phyloP scores from a whole-genome alignment of 352 stramenopile species.

The Phytopythium ostracodes region DNA sequence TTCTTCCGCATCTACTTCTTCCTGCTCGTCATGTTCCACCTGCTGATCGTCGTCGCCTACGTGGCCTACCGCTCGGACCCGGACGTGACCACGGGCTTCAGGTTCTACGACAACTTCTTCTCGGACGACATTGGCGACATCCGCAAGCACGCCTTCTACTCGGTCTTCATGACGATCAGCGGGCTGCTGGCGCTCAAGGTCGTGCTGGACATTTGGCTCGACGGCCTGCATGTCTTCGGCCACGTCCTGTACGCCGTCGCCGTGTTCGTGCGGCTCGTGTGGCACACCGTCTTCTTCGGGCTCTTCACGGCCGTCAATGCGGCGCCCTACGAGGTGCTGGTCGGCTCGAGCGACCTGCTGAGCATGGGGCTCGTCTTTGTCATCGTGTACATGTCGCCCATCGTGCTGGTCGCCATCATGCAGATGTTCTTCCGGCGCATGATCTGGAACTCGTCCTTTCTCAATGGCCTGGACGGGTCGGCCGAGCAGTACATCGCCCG shows the following conservation, averaged over 20 bases:
- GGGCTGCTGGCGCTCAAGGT: slow-evolving; percentile 63
- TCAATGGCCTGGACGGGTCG: slow-evolving; percentile 67
- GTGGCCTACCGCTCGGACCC: slow-evolving; percentile 72
- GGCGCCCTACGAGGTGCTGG: slow-evolving; percentile 57
- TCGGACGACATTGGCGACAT: slow-evolving; percentile 58
- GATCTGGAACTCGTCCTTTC: slow-evolving; percentile 49
- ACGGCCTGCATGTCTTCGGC: slow-evolving; percentile 68
- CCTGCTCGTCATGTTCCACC: slow-evolving; percentile 76
- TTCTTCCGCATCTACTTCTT: slow-evolving; percentile 90
- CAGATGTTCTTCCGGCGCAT: slow-evolving; percentile 61
- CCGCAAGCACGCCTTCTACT: slow-evolving; percentile 72
- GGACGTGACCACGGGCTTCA: slow-evolving; percentile 35
- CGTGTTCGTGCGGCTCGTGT: slow-evolving; percentile 70
- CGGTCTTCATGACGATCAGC: slow-evolving; percentile 64
- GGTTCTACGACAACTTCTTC: slow-evolving; percentile 78
- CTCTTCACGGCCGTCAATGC: slow-evolving; percentile 68
- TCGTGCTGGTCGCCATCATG: slow-evolving; percentile 54
- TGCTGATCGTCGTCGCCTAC: slow-evolving; percentile 77
- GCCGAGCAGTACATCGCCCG: slow-evolving; percentile 79
- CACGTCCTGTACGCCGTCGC: slow-evolving; percentile 46
- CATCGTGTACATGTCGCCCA: slow-evolving; percentile 52
- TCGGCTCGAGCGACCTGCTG: slow-evolving; percentile 60
- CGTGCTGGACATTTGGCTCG: slow-evolving; percentile 81
- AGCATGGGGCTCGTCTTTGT: slow-evolving; percentile 49
- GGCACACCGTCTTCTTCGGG: slow-evolving; percentile 78